Base-by-base conservation (phyloP, 2,329 filamentous ascomycete genomes). In the Aspergillus sp. region DNA sequence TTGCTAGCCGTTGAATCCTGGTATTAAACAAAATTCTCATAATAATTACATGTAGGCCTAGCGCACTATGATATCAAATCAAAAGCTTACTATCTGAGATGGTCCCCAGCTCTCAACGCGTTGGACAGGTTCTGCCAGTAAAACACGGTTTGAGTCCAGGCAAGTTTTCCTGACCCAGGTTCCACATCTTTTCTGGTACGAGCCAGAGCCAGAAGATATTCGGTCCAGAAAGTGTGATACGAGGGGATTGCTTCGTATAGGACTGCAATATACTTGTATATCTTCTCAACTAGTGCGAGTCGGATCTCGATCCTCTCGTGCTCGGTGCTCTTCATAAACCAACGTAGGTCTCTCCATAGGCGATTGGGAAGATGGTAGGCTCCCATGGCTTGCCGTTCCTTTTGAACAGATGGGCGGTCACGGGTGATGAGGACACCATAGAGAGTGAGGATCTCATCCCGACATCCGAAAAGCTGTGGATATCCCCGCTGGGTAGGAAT, bases 301-400 rank as follows among this genome's bases (percentile, higher is more conserved):
- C 19, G 19, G 20, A 49, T 29, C 1, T 19, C 21, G 21, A 21
- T 17, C 36, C 16, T 31, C 25, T 21, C 25, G 17, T 29, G n/a
- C 9, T 44, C 34, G 10, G 17, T 50, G 14, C 19, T 16, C 4
- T 44, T 47, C 20, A 58, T 38, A 25, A 52, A 54, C 56, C 51
- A 58, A 11, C 43, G 40, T 17, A 58, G 36, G 19, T 58, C 56
- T 52, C 53, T 58, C 56, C 44, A 58, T 19, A 58, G 34, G 11
- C 44, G n/a, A 34, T 58, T 56, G n/a, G 49, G 56, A 4, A 58
- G 56, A 38, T 58, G 45, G 40, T 58, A 58, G 21, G 45, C 53
- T 17, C 45, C 46, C 13, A 52, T 47, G 7, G 29, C 10, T 25
- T 50, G 43, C 32, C 17, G 13, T 32, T 44, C 42, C 47, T 49